These are phyloP conservation scores for Saccharomycopsis fermentans DNA, from an alignment of 805 yeast species.

Conservation along the genomic window DNA sequence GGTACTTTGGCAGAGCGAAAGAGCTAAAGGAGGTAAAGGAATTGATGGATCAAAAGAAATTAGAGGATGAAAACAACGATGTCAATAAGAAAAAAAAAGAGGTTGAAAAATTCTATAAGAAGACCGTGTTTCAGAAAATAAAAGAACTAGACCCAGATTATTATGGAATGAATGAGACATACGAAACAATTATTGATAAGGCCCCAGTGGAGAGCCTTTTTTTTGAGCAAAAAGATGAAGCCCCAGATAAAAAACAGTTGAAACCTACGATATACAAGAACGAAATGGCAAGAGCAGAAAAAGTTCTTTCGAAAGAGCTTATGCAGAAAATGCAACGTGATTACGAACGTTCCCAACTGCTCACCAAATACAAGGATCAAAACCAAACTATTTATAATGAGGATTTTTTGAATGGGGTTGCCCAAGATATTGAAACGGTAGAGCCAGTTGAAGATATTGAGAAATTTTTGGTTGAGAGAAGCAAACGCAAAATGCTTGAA, in stretches of 20 bases:
- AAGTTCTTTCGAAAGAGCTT: background rate
- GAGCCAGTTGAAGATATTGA: conserved; percentile 6
- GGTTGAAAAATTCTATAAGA: conserved; percentile 20
- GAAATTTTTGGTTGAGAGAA: conserved; percentile 12
- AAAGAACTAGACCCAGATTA: conserved; percentile 28
- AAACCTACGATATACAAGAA: background rate
- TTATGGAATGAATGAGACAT: conserved; percentile 34
- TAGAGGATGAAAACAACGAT: conserved; percentile 14
- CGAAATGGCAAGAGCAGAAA: background rate
- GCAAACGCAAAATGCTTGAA: conserved; percentile 9
- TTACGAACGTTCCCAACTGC: background rate
- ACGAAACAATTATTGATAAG: background rate
- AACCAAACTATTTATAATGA: background rate
- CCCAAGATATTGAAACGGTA: background rate
- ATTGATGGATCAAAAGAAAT: conserved; percentile 30
- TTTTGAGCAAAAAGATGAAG: background rate
- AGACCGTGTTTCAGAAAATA: conserved; percentile 22
- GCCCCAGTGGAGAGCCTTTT: background rate
- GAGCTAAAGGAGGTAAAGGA: conserved; percentile 66
- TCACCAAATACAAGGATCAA: background rate
- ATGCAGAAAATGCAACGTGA: background rate
- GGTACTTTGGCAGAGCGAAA: conserved; percentile 77
- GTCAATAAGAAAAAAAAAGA: conserved; percentile 11
- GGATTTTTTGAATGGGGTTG: background rate
- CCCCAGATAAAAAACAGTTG: background rate